These are phyloP conservation scores for Paramecium caudatum DNA, from an alignment of 73 alveolate genomes.

Conservation along the genomic window DNA sequence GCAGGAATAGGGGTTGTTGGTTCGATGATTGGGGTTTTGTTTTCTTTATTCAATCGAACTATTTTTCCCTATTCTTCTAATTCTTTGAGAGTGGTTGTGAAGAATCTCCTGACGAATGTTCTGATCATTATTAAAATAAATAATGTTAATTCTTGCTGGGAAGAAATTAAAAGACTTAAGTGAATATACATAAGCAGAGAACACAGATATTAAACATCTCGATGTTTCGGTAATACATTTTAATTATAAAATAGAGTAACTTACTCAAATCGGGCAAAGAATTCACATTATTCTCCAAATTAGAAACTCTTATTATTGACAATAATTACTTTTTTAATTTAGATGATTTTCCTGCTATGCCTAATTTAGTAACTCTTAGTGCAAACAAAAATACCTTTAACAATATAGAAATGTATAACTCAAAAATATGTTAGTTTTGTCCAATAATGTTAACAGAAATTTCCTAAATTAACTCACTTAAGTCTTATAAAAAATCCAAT, in stretches of 20 bases:
- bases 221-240: conserved; percentile 9
- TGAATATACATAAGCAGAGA: neutral
- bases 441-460: neutral
- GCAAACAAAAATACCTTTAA: conserved; percentile 65
- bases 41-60: neutral
- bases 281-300: neutral
- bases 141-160: neutral
- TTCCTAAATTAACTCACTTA: conserved; percentile 39
- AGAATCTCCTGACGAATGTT: neutral
- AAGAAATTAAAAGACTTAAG: neutral
- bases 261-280: conserved; percentile 56
- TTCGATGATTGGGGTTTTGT: neutral
- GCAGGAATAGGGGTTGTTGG: conserved; percentile 79
- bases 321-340: conserved; percentile 48
- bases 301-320: conserved; percentile 48
- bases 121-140: conserved; percentile 27
- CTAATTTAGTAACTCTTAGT: neutral
- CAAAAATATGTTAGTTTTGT: neutral
- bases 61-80: neutral
- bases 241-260: neutral
- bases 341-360: conserved; percentile 48
- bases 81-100: neutral
- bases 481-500: conserved; percentile 46
- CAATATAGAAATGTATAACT: conserved; percentile 41
- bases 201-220: conserved; percentile 1